These are phyloP conservation scores for Lantana camara DNA, from an alignment of 257 asterid genomes.

Conservation along the genomic window DNA sequence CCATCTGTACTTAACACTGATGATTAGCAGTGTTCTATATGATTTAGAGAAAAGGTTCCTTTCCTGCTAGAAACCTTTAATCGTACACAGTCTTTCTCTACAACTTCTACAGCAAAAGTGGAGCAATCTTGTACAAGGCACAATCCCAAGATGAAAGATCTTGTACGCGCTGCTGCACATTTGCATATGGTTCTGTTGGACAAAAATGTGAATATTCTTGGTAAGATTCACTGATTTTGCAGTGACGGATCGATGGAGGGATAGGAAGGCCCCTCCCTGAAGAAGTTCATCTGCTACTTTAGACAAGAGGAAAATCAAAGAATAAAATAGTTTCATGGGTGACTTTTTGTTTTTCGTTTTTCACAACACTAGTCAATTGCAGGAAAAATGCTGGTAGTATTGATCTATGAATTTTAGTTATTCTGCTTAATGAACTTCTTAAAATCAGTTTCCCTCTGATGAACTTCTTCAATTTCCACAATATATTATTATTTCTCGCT, in stretches of 20 bases:
- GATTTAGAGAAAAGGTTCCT: conserved; percentile 9
- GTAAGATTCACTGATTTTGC: conserved; percentile 46
- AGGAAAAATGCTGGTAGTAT: not conserved
- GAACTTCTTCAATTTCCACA: not conserved
- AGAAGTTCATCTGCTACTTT: conserved; percentile 86
- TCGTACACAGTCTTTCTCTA: conserved; percentile 23
- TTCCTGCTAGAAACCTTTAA: conserved; percentile 23
- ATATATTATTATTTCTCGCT: not conserved
- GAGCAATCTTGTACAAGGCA: conserved; percentile 79
- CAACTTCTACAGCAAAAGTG: conserved; percentile 59
- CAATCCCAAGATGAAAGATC: conserved; percentile 99
- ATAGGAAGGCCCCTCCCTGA: conserved; percentile 5
- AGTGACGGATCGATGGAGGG: conserved; percentile 18
- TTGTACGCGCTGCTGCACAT: conserved; percentile 91
- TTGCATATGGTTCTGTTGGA: conserved; percentile 73
- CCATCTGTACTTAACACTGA: conserved; percentile 22
- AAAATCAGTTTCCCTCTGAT: not conserved
- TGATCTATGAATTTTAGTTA: conserved; percentile 6
- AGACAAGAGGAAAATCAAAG: no score
- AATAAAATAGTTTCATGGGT: no score
- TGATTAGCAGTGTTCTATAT: not conserved
- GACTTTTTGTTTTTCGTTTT: not conserved
- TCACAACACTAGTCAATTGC: conserved; percentile 6
- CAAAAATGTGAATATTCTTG: conserved; percentile 73
- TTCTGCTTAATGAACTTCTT: conserved; percentile 13